Conservation (phyloP, 306 rosid genomes). For the Fragaria ananassa region DNA sequence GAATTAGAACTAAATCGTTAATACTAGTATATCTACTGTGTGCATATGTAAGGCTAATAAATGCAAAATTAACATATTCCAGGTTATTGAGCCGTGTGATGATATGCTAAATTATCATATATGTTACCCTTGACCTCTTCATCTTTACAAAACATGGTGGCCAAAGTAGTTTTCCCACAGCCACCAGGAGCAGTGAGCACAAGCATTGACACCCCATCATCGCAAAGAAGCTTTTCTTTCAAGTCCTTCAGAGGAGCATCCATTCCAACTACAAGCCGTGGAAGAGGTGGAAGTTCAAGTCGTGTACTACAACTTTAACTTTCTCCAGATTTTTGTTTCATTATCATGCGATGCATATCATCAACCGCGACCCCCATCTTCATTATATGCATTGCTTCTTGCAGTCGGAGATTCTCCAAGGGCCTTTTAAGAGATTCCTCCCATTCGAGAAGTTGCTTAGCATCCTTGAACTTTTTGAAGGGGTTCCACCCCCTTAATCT, state of each 20-base stretch:
- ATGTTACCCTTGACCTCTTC: slow-evolving; percentile 38
- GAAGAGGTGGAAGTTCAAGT: slow-evolving; percentile 24
- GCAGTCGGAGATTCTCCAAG: slow-evolving; percentile 22
- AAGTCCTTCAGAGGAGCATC: slow-evolving; percentile 39
- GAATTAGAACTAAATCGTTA: too few species aligned
- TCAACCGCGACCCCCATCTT: neutral
- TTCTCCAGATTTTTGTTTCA: neutral
- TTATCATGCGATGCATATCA: neutral
- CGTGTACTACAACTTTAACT: slow-evolving; percentile 18
- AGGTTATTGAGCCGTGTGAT: too few species aligned
- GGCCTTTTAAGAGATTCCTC: slow-evolving; percentile 6
- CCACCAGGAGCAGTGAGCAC: slow-evolving; percentile 47
- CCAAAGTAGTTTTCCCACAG: slow-evolving; percentile 51
- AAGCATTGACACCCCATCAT: slow-evolving; percentile 20
- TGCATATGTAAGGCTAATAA: too few species aligned
- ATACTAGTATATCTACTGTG: too few species aligned
- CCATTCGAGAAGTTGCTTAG: slow-evolving; percentile 25
- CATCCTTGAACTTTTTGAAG: neutral
- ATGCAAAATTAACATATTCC: too few species aligned
- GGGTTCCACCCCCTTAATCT: neutral
- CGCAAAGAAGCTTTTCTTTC: slow-evolving; percentile 37
- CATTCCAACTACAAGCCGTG: slow-evolving; percentile 39
- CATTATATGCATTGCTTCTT: slow-evolving; percentile 7
- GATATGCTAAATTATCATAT: too few species aligned
- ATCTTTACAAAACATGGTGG: slow-evolving; percentile 41